These are phyloP conservation scores for Sanghuangporus sanghuang DNA, from an alignment of 1,284 basidiomycete genomes.

Conservation along the genomic window DNA sequence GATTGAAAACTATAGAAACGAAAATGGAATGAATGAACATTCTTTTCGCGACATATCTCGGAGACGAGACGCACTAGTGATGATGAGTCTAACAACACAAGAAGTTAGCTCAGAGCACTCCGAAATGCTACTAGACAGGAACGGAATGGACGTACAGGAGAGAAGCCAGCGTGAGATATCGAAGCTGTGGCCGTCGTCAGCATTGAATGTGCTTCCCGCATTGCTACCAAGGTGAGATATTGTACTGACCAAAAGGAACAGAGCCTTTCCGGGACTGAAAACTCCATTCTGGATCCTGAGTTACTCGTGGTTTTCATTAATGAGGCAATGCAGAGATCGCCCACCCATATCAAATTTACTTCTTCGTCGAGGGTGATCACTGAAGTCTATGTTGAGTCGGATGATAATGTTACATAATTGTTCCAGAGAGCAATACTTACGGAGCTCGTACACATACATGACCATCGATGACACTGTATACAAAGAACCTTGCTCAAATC, in stretches of 20 bases:
- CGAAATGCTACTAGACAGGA: background rate
- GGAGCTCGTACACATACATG: slow-evolving; percentile 2
- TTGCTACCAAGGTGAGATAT: background rate
- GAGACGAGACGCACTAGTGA: background rate
- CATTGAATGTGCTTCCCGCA: background rate
- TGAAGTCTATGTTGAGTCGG: background rate
- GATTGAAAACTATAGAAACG: background rate
- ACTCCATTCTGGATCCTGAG: background rate
- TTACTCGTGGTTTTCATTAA: background rate
- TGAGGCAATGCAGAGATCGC: background rate
- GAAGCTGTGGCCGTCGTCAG: background rate
- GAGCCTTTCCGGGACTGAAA: slow-evolving; percentile 3
- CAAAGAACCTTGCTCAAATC: background rate
- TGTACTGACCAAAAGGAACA: slow-evolving; percentile 8
- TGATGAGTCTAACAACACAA: background rate
- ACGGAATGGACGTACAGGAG: background rate
- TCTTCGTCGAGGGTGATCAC: slow-evolving; percentile 6
- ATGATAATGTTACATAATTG: background rate
- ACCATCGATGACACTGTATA: background rate
- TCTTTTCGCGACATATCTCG: background rate
- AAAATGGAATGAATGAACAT: background rate
- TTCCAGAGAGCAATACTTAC: background rate
- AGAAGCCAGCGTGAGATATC: slow-evolving; percentile 8
- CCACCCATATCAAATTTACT: slow-evolving; percentile 6
- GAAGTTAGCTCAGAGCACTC: background rate